Evolutionary conservation across 116 monocot genomes (phyloP), one percentile per base, ranked within the genome.

Genomic region (Phalaenopsis hybrid): DNA sequence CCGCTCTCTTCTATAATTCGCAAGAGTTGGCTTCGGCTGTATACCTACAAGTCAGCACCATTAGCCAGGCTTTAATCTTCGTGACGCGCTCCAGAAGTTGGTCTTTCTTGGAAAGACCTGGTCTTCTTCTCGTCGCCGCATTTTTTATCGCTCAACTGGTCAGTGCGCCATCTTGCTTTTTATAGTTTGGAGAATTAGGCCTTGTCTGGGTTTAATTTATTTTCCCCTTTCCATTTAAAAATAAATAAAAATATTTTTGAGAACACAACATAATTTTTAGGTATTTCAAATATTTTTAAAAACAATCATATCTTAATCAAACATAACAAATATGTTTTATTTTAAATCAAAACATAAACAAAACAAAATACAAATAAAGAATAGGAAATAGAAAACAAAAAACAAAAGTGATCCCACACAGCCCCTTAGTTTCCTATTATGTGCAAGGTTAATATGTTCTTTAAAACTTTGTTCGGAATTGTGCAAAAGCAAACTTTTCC

Each of bases 41-140:
- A 25, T 90, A 90, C 77, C 88, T 90, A 44, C 90, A 90, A 90
- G 90, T 90, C 75, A 90, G 90, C 78, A 85, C 87, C 65, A 87
- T 90, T 12, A 90, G 90, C 65, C 90, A 90, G 81, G 90, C 90
- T 12, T 80, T 90, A 16, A 90, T 90, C 76, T 90, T 90, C 77
- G 90, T 90, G 79, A 90, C 90, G 33, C 85, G 87, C 44, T 90
- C 90, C 74, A 85, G 90, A 41, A 85, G 88, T 44, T 87, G 85
- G 80, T 90, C 83, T 58, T 88, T 85, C 75, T 49, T 87, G 17
- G 90, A 90, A 68, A 83, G 87, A 63, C 90, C 90, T 25, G 90
- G 90, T 23, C 55, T 87, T 74, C 86, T 90, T 37, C 85, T 90
- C 34, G 76, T 90, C 43, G 78, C 57, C 51, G 90, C 90, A 59